Evolutionary conservation across 805 yeast species (phyloP).

Genomic region (Sugiyamaella mastotermitis): DNA sequence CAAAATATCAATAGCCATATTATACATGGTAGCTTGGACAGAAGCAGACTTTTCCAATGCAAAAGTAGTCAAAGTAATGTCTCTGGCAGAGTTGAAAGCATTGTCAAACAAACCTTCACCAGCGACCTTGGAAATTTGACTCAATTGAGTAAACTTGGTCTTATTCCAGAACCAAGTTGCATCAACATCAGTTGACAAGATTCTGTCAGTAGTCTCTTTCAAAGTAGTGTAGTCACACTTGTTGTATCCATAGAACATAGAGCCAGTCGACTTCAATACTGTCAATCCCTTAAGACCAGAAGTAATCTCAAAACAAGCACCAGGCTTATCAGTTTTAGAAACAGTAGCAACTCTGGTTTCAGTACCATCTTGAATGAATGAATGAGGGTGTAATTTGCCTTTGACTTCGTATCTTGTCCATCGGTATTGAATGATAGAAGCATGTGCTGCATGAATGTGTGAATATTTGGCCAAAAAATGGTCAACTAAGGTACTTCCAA

Average conservation of each 20-base stretch:
- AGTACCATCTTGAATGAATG: constrained; percentile 78
- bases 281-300: constrained; percentile 75
- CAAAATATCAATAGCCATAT: constrained; percentile 76
- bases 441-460: constrained; percentile 68
- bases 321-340: constrained; percentile 23
- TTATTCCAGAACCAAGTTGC: constrained; percentile 64
- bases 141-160: constrained; percentile 39
- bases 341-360: constrained; percentile 58
- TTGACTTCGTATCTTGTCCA: constrained; percentile 76
- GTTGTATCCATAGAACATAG: constrained; percentile 86
- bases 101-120: constrained; percentile 58
- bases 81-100: constrained; percentile 57
- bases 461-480: constrained; percentile 74
- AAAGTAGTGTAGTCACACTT: constrained; percentile 85
- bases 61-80: constrained; percentile 66
- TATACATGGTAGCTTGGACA: constrained; percentile 95
- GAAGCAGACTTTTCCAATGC: constrained; percentile 88
- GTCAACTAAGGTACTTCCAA: constrained; percentile 76
- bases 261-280: constrained; percentile 84
- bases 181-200: constrained; percentile 79
- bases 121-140: constrained; percentile 41
- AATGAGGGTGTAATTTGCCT: constrained; percentile 75
- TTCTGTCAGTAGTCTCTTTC: constrained; percentile 75
- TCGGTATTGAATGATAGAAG: constrained; percentile 61
- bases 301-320: constrained; percentile 46